Base-by-base conservation (phyloP, 306 rosid species). In the Inga laurina region DNA sequence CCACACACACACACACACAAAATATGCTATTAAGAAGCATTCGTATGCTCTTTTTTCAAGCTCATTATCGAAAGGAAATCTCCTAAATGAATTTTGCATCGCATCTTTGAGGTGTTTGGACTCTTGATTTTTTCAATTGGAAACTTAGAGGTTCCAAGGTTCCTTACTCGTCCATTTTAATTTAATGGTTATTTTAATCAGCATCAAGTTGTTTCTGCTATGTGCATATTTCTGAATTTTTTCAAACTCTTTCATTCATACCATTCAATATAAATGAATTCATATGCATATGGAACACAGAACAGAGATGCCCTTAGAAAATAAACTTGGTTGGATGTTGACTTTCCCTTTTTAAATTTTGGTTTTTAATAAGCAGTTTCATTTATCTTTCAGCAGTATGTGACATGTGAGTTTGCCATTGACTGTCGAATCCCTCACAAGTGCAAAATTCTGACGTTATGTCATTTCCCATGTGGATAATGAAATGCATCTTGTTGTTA, bases 21-120 rank as follows among this genome's bases (percentile, higher is more conserved):
- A 83, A 19, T 83, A 48, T 62, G 59, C 74, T 75, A 13, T 67
- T 75, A 34, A 39, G 34, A 18, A 80, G 44, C 37, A 45, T 37
- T 18, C 67, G 11, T 24, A 45, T 41, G 27, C 61, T 54, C 81
- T 54, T 71, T 30, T 49, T 41, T 79, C 44, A 67, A 72, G 59
- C 57, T 77, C 68, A 77, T 48, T n/a, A 64, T 27, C 27, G 0
- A 30, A 69, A 49, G 67, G 24, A 43, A 44, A 11, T 79, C 69
- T 59, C 74, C 37, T 74, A 18, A 54, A 32, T 44, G 39, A 68
- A 70, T 30, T 46, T 10, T 84, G 70, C 45, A 46, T 72, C n/a
- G 2, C 43, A 27, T 66, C 41, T 83, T 49, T 3, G 22, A 14
- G 74, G 52, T 46, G 71, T 74, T 86, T 69, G 45, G 15, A 57